Evolutionary conservation across 2,329 filamentous ascomycete genomes (phyloP), one percentile per base, ranked within the genome.

Genomic region (Colletotrichum costaricense): DNA sequence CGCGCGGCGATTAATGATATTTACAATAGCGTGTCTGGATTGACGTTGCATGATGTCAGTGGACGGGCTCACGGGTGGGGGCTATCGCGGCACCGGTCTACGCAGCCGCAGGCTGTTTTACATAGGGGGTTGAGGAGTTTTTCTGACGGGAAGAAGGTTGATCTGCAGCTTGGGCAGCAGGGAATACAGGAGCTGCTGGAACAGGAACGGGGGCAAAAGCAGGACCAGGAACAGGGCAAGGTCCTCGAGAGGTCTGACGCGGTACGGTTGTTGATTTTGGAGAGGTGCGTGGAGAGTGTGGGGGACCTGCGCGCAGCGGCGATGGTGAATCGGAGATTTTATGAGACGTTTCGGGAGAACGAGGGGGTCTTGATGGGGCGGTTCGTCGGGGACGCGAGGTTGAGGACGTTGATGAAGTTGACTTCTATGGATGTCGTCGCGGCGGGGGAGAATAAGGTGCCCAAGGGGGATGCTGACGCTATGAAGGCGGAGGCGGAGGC

Each of bases 1-100:
- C 82, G 86, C 9, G 80, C 81, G 5, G 84, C 86, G 7, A 80
- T 89, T 11, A 85, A 82, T 30, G 87, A 89, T 70, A 85, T 89
- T 2, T 88, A 85, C 69, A 87, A 88, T 66, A 88, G 87, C 67
- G 82, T 89, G 3, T 78, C 79, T 7, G 88, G 88, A 0, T 73
- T 89, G 5, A 88, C 86, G 2, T 80, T 89, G 0, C 80, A 83
- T 58, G 87, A 89, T 35, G 83, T 89, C 1, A 86, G 84, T 19
- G 86, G 86, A 0, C 82, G 82, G 75, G 82, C 82, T 52, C 85
- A 86, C 38, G 88, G 87, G 5, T 89, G 87, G 87, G 87, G 82
- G 0, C 72, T 89, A 2, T 86, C 85, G 2, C 85, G 84, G 75
- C 79, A 84, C 64, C 76, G 76, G 49, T 78, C 79, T 46, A 66